Base-by-base conservation (phyloP, 129 eudicot species). In the Escallonia rubra region DNA sequence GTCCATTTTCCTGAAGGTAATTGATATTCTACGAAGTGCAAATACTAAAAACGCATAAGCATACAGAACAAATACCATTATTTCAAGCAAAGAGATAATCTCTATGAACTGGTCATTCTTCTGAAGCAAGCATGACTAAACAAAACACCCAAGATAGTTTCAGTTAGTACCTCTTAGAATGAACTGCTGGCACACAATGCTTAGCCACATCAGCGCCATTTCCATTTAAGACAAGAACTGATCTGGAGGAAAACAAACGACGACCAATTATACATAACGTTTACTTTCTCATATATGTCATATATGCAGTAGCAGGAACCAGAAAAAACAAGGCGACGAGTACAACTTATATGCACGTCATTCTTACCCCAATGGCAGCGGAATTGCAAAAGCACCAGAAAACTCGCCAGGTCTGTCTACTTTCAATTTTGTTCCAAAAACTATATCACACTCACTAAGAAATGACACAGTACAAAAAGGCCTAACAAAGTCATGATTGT, bases 391-490 rank as follows among this genome's bases (percentile, higher is more conserved):
- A 39, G 95, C 56, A 64, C 99, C 99, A 69, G 76, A 68, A 79
- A 94, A 94, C 67, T 84, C 96, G 46, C 97, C 99, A 23, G 97
- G 80, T 7, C 88, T 97, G 57, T 69, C 87, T 11, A 84, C 63
- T 68, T 89, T 89, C 77, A 94, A 66, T 69, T 75, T 86, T 53
- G 91, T 76, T 55, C 99, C 99, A 57, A 94, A 94, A 9, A 87
- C 13, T 48, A 94, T 94, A 48, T 87, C 58, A 74, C 99, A 94
- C 75, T 90, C 96, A 14, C 99, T 94, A 42, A 94, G 84, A 74
- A 94, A 94, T 5, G 99, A 94, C 9, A 94, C 96, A 0, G 99
- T 94, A 72, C 97, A 94, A 73, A 94, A 94, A 39, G 99, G 99
- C 14, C 99, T 82, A 13, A 87, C 65, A 67, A 94, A 94, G 67